Evolutionary conservation across 805 yeast species (phyloP).

Genomic region (Phaffomyces antillensis): DNA sequence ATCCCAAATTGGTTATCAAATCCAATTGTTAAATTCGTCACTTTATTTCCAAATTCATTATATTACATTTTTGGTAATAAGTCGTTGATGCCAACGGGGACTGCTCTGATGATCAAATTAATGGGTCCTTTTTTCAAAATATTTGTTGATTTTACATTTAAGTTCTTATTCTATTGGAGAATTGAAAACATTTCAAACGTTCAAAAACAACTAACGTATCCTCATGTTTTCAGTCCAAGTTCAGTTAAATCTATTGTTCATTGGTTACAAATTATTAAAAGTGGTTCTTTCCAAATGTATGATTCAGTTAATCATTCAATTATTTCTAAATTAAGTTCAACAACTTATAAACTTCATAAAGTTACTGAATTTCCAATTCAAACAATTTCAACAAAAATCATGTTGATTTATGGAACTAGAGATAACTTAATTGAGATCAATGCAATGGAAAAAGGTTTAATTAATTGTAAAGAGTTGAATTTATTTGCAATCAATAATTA

Average conservation of each 20-base stretch:
- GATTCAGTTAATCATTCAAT: conserved; percentile 44
- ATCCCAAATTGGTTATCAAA: conserved; percentile 82
- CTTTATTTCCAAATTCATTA: conserved; percentile 69
- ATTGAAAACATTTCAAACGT: conserved; percentile 59
- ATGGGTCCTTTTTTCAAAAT: conserved; percentile 70
- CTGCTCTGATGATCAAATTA: conserved; percentile 71
- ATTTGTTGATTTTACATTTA: conserved; percentile 65
- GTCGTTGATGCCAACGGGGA: conserved; percentile 65
- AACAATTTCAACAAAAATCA: conserved; percentile 52
- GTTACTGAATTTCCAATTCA: conserved; percentile 50
- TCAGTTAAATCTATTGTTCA: conserved; percentile 91
- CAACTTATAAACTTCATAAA: conserved; percentile 18
- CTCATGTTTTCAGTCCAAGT: conserved; percentile 86
- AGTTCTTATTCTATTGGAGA: conserved; percentile 72
- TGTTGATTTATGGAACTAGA: conserved; percentile 58
- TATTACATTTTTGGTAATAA: conserved; percentile 69
- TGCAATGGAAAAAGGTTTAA: conserved; percentile 49
- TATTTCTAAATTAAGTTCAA: background rate
- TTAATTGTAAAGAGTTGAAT: conserved; percentile 25
- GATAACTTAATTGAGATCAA: conserved; percentile 72
- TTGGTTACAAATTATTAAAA: conserved; percentile 86
- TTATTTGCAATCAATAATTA: conserved; percentile 45
- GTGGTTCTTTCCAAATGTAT: conserved; percentile 80
- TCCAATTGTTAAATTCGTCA: conserved; percentile 64
- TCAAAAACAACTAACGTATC: conserved; percentile 75